A percentile compares a stretch with the other conserved stretches of the same genome.
phyloP scores from a whole-genome alignment of 1,139 yeast genomes.

The Candida sp. region DNA sequence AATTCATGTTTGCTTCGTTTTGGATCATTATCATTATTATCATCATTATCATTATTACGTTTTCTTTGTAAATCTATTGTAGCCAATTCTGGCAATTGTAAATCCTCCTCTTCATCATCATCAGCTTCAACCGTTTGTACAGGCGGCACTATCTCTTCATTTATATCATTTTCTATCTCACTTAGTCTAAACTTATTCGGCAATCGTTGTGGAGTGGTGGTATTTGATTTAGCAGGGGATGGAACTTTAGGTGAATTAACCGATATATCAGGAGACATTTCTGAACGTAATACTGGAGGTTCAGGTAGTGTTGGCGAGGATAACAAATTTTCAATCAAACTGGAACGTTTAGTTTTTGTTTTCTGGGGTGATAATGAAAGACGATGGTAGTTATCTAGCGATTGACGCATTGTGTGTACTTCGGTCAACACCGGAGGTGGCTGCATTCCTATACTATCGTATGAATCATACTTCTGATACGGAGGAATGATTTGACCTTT shows the following conservation, averaged over 20 bases:
- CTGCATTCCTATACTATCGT: constrained; percentile 21
- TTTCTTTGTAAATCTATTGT: constrained; percentile 17
- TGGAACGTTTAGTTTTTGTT: constrained; percentile 29
- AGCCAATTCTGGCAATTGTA: constrained; percentile 21
- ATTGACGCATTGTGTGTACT: constrained; percentile 30
- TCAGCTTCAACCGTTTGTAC: constrained; percentile 1
- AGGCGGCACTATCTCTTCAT: constrained; percentile 2
- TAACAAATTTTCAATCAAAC: constrained; percentile 38
- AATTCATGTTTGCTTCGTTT: neutral
- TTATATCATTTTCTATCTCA: constrained; percentile 4
- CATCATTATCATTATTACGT: constrained; percentile 7
- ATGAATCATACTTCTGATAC: constrained; percentile 16
- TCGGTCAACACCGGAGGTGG: constrained; percentile 19
- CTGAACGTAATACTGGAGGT: constrained; percentile 41
- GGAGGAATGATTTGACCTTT: constrained; percentile 13
- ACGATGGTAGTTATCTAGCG: constrained; percentile 34
- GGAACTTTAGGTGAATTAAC: constrained; percentile 29
- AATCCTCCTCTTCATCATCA: constrained; percentile 13
- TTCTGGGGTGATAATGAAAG: constrained; percentile 35
- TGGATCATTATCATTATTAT: constrained; percentile 5
- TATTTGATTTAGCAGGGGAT: constrained; percentile 5
- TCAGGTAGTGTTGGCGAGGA: constrained; percentile 53
- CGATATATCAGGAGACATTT: constrained; percentile 32
- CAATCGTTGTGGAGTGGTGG: neutral
- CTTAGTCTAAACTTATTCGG: neutral